Evolutionary conservation across 345 rosid genomes (phyloP), one percentile per base, ranked within the genome.

Genomic region (Arabis alpina): DNA sequence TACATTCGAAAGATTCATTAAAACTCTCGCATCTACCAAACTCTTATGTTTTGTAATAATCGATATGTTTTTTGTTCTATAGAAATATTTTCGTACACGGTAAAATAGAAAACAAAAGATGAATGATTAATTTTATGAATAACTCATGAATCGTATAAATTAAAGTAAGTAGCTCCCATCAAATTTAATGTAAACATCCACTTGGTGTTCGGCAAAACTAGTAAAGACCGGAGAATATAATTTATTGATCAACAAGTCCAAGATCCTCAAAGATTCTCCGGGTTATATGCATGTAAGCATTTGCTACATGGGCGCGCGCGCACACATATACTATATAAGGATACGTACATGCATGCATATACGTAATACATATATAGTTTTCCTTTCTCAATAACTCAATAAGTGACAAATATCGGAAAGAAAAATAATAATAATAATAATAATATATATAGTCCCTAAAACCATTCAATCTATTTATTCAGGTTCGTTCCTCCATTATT

Each of bases 101-200:
- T 71, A 53, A 42, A 43, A 61, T 54, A 62, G 54, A 53, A 64
- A 54, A 49, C 45, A 39, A 8, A 36, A 36, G 5, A 72, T n/a
- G 49, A 55, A 16, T 8, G 36, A 64, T 50, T 70, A 50, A 24
- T 63, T 34, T 40, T 13, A 47, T 28, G 71, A 71, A 30, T 63
- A 12, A 28, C 40, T 19, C 7, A 6, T 32, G 6, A 19, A 19
- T 19, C 23, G 23, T 19, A 13, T 47, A 14, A 56, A 56, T 36
- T 62, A 71, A 50, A 32, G 37, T 32, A 8, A 15, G 50, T 27
- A 25, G 28, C 19, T 64, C 34, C 19, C 1, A 13, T 42, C 62
- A 9, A 10, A 51, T 34, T 66, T 74, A 74, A 67, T 74, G 78
- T 75, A 48, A 74, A 75, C 74, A 75, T 75, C 68, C 74, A 75